Base-by-base conservation (phyloP, 768 basidiomycete genomes). In the Cyclocybe aegerita region DNA sequence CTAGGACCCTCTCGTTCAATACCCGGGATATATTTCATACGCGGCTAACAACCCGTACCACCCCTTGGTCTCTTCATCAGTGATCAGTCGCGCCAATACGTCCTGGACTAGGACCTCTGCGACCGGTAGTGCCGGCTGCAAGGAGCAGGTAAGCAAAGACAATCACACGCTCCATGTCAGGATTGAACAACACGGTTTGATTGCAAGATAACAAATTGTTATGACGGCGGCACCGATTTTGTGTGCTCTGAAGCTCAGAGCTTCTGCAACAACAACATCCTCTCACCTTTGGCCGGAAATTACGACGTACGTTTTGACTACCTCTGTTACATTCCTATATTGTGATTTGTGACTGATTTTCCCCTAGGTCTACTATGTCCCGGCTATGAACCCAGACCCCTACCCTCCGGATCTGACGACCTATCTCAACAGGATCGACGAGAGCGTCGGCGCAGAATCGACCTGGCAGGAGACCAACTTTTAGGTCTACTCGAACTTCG, bases 31-130 rank as follows among this genome's bases (percentile, higher is more conserved):
- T 52, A 67, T 81, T 32, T 60, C 60, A 5, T 86, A 85, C 52
- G 79, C 83, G 1, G 67, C 61, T 4, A 73, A 67, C 4, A 85
- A 84, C 60, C 73, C 79, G 37, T 84, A 84, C 59, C 77, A 82
- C 50, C 56, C 77, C 2, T 69, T 83, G 9, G 81, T 80, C 9
- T 71, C 73, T 1, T n/a, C 58, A 1, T 23, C 23, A 5, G 23
- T 23, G 23, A 23, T 23, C 23, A 23, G 23, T 23, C 23, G 23
- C 23, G 23, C 23, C 23, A 23, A 23, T 23, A 23, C 23, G 5
- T 23, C 23, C 23, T 23, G 23, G 23, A 23, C 23, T 5, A 23
- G 23, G 23, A 23, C 23, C 23, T 23, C 23, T 23, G 23, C 23
- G 23, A 23, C 23, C 23, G 23, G 23, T 23, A 23, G 5, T 23